Percentiles rank a stretch among this genome's conserved stretches.
Evolutionary conservation across 345 rosid genomes (phyloP).

Genomic region (Noccaea caerulescens): DNA sequence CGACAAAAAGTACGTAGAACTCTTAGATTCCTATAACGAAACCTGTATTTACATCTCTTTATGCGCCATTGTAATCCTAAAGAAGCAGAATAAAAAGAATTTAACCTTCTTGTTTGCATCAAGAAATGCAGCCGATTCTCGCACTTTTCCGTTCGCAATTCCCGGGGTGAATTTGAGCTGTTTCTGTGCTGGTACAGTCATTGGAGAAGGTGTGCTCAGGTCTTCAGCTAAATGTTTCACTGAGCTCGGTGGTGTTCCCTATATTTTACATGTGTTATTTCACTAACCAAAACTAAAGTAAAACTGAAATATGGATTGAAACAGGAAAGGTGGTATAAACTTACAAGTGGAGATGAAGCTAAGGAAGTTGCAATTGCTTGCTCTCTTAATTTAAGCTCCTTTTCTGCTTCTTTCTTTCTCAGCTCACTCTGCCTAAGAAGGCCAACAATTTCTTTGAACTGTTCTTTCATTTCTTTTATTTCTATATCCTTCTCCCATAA

Average conservation of each 20-base stretch:
- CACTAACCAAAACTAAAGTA: neutral
- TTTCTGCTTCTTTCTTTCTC: slow-evolving; percentile 77
- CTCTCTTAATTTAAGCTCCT: slow-evolving; percentile 81
- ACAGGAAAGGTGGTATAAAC: slow-evolving; percentile 17
- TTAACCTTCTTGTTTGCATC: slow-evolving; percentile 74
- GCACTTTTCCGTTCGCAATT: slow-evolving; percentile 68
- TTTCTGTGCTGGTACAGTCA: slow-evolving; percentile 84
- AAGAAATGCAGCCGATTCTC: slow-evolving; percentile 65
- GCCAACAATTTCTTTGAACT: slow-evolving; percentile 82
- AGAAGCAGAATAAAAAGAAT: slow-evolving; percentile 21
- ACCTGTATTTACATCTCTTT: neutral
- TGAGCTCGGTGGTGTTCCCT: slow-evolving; percentile 66
- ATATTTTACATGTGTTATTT: slow-evolving; percentile 1
- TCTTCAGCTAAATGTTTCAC: slow-evolving; percentile 69
- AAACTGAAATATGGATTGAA: neutral
- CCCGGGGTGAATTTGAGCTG: slow-evolving; percentile 93
- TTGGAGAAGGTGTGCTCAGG: slow-evolving; percentile 65
- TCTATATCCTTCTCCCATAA: slow-evolving; percentile 94
- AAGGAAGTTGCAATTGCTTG: slow-evolving; percentile 68
- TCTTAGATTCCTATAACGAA: slow-evolving; percentile 1
- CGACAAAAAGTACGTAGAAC: neutral
- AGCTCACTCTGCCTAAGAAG: slow-evolving; percentile 77
- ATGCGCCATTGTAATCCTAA: neutral
- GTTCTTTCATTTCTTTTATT: slow-evolving; percentile 91
- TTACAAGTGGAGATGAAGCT: slow-evolving; percentile 70